Conservation (phyloP, 2,329 filamentous ascomycete species). For the Tympanopsis confertula region DNA sequence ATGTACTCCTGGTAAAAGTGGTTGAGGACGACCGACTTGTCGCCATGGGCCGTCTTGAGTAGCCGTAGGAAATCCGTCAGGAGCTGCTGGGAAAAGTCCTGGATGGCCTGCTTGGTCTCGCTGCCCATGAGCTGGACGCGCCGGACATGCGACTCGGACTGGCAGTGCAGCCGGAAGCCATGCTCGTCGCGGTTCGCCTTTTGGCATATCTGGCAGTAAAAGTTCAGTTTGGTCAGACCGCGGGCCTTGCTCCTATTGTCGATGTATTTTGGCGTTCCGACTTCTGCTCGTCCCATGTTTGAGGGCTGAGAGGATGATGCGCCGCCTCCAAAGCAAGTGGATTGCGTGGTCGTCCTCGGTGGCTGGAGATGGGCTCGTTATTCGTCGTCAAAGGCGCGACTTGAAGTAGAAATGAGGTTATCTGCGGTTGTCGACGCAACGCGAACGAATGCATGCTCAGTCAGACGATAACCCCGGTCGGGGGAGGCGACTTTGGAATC, state of each 20-base stretch:
- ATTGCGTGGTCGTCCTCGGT: too few species aligned
- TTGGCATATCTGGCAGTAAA: slow-evolving; percentile 81
- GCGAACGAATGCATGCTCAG: too few species aligned
- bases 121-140: slow-evolving; percentile 80
- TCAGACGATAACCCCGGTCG: too few species aligned
- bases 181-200: slow-evolving; percentile 74
- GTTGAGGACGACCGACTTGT: slow-evolving; percentile 81
- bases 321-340: too few species aligned
- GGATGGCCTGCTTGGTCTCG: slow-evolving; percentile 72
- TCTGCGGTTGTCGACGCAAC: too few species aligned
- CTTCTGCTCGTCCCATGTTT: slow-evolving; percentile 84
- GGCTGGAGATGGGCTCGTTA: too few species aligned
- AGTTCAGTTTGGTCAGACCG: slow-evolving; percentile 46
- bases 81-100: slow-evolving; percentile 74
- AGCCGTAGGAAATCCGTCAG: slow-evolving; percentile 66
- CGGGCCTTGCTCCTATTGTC: slow-evolving; percentile 83
- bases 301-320: slow-evolving; percentile 7
- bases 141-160: slow-evolving; percentile 78
- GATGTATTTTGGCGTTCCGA: slow-evolving; percentile 81
- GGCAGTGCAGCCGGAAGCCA: slow-evolving; percentile 80
- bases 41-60: slow-evolving; percentile 73
- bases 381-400: too few species aligned
- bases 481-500: too few species aligned
- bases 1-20: slow-evolving; percentile 95
- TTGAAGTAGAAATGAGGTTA: too few species aligned